These are phyloP conservation scores for Neonectria ditissima DNA, from an alignment of 2,329 filamentous ascomycete species.

Conservation along the genomic window DNA sequence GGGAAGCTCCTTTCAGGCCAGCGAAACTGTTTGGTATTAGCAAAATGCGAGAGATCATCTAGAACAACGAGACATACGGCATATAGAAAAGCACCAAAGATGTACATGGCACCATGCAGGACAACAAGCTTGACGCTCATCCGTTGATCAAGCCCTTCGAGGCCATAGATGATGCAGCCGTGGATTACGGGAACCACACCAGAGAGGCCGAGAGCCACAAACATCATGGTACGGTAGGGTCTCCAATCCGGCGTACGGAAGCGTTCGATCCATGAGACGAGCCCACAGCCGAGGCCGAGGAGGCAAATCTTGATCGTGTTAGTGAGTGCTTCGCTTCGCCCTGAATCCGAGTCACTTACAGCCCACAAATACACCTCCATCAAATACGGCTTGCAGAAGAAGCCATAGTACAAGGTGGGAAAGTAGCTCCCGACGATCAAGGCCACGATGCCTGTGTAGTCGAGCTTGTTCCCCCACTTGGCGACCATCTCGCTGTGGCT, in stretches of 20 bases:
- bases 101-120: conserved; percentile 84
- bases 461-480: conserved; percentile 89
- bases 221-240: conserved; percentile 89
- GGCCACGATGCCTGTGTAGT: conserved; percentile 93
- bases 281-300: conserved; percentile 80
- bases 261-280: conserved; percentile 81
- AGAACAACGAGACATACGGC: conserved; percentile 67
- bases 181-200: conserved; percentile 87
- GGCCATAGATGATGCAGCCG: conserved; percentile 75
- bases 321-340: conserved; percentile 21
- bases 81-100: conserved; percentile 87
- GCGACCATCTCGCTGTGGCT: conserved; percentile 86
- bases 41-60: neutral
- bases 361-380: conserved; percentile 80
- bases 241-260: conserved; percentile 89
- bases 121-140: conserved; percentile 87
- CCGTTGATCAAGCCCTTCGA: conserved; percentile 72
- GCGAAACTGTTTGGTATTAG: conserved; percentile 65
- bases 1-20: conserved; percentile 86
- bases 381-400: conserved; percentile 75
- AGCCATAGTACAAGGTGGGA: conserved; percentile 88
- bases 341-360: conserved; percentile 60
- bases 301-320: conserved; percentile 72
- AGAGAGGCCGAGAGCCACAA: conserved; percentile 86
- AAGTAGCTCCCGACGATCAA: conserved; percentile 94